A percentile compares a stretch with the other conserved stretches of the same genome.
Evolutionary conservation across 2,329 filamentous ascomycete genomes (phyloP).

Genomic region (Colletotrichum incanum): DNA sequence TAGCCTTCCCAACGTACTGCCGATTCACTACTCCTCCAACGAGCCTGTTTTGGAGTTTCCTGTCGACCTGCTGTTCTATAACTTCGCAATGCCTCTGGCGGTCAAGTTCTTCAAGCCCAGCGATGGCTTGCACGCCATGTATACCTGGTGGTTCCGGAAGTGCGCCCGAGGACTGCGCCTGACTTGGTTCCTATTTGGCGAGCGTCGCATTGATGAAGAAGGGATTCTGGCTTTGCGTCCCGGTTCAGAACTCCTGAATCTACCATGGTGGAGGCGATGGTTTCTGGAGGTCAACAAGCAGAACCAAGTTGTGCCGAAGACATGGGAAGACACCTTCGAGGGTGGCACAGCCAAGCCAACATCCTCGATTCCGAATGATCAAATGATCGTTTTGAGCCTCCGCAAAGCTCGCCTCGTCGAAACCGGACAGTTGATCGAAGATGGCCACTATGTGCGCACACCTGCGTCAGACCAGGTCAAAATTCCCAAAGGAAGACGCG

Average conservation of each 20-base stretch:
- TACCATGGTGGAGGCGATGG: constrained; percentile 58
- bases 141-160: constrained; percentile 95
- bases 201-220: constrained; percentile 86
- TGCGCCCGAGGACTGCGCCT: constrained; percentile 86
- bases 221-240: constrained; percentile 70
- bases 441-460: constrained; percentile 90
- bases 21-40: constrained; percentile 93
- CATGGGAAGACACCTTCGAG: constrained; percentile 71
- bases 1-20: constrained; percentile 80
- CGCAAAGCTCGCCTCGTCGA: constrained; percentile 64
- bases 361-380: constrained; percentile 52
- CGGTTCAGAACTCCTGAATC: constrained; percentile 50
- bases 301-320: constrained; percentile 65
- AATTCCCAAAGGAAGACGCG: constrained; percentile 85
- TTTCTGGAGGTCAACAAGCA: constrained; percentile 64
- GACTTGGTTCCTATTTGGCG: constrained; percentile 94
- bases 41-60: constrained; percentile 96
- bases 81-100: constrained; percentile 92
- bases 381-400: constrained; percentile 55
- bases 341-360: constrained; percentile 63
- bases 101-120: constrained; percentile 89
- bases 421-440: constrained; percentile 70
- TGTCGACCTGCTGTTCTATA: constrained; percentile 94
- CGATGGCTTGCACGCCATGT: constrained; percentile 86
- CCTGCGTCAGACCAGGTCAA: constrained; percentile 96